Percentiles rank a stretch among this genome's conserved stretches.
Conservation (phyloP, 306 rosid genomes). For the Cyamopsis tetragonoloba region DNA sequence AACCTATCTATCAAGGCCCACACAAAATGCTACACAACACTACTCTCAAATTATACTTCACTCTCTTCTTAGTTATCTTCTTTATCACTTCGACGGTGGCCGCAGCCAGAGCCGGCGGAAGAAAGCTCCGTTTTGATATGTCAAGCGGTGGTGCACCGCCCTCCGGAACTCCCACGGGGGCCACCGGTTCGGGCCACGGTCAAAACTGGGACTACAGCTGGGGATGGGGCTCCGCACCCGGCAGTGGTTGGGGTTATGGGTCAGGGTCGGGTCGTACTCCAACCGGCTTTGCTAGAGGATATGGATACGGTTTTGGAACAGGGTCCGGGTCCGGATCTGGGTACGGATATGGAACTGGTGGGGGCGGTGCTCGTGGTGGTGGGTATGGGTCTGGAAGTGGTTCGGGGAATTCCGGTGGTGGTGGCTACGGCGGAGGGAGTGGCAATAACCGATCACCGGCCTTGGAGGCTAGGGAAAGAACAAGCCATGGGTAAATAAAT, state of each 20-base stretch:
- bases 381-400: slow-evolving; percentile 64
- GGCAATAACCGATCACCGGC: slow-evolving; percentile 27
- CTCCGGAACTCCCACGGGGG: slow-evolving; percentile 47
- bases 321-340: slow-evolving; percentile 61
- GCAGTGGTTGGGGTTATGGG: slow-evolving; percentile 77
- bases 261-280: slow-evolving; percentile 71
- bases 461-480: slow-evolving; percentile 2
- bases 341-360: slow-evolving; percentile 54
- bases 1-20: neutral
- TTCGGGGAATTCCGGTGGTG: slow-evolving; percentile 34
- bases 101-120: neutral
- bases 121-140: slow-evolving; percentile 30
- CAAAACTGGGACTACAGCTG: slow-evolving; percentile 73
- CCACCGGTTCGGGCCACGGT: slow-evolving; percentile 61
- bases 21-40: slow-evolving; percentile 34
- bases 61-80: slow-evolving; percentile 39
- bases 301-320: slow-evolving; percentile 59
- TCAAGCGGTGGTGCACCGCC: slow-evolving; percentile 27
- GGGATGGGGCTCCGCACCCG: slow-evolving; percentile 82
- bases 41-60: neutral
- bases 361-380: slow-evolving; percentile 50
- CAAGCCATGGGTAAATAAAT: slow-evolving; percentile 35
- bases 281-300: slow-evolving; percentile 52
- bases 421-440: neutral
- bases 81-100: slow-evolving; percentile 18